A percentile compares a stretch with the other conserved stretches of the same genome.
These are phyloP conservation scores for Hypsizygus marmoreus DNA, from an alignment of 768 basidiomycete genomes.

Conservation along the genomic window DNA sequence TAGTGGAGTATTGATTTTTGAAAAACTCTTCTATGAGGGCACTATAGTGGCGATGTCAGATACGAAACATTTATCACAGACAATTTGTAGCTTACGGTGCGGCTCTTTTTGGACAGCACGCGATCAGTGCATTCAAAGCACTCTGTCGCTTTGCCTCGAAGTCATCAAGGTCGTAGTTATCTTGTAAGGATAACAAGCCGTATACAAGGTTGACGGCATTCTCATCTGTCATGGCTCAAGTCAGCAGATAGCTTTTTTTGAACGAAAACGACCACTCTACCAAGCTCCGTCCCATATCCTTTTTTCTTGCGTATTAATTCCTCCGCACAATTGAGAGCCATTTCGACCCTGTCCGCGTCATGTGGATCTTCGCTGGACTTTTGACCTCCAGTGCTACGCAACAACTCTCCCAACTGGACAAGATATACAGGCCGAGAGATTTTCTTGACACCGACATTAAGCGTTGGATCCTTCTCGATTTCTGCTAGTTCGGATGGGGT, in stretches of 20 bases:
- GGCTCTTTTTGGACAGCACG: slow-evolving; percentile 74
- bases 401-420: slow-evolving; percentile 74
- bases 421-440: slow-evolving; percentile 88
- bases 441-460: slow-evolving; percentile 70
- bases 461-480: slow-evolving; percentile 82
- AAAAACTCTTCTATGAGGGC: slow-evolving; percentile 91
- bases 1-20: slow-evolving; percentile 86
- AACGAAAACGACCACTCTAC: slow-evolving; percentile 43
- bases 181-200: slow-evolving; percentile 69
- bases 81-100: slow-evolving; percentile 91
- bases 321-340: slow-evolving; percentile 80
- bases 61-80: no score
- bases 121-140: slow-evolving; percentile 77
- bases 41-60: slow-evolving; percentile 38
- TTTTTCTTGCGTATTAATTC: slow-evolving; percentile 82
- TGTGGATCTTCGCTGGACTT: slow-evolving; percentile 56
- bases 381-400: slow-evolving; percentile 60
- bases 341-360: slow-evolving; percentile 76
- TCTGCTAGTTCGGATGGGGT: slow-evolving; percentile 80
- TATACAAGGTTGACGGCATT: slow-evolving; percentile 84
- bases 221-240: slow-evolving; percentile 64
- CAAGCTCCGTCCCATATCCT: slow-evolving; percentile 85
- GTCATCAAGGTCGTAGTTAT: slow-evolving; percentile 81
- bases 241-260: background rate
- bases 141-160: slow-evolving; percentile 80